Evolutionary conservation across 805 yeast species (phyloP), one percentile per base, ranked within the genome.

Genomic region (Lipomyces kockii): DNA sequence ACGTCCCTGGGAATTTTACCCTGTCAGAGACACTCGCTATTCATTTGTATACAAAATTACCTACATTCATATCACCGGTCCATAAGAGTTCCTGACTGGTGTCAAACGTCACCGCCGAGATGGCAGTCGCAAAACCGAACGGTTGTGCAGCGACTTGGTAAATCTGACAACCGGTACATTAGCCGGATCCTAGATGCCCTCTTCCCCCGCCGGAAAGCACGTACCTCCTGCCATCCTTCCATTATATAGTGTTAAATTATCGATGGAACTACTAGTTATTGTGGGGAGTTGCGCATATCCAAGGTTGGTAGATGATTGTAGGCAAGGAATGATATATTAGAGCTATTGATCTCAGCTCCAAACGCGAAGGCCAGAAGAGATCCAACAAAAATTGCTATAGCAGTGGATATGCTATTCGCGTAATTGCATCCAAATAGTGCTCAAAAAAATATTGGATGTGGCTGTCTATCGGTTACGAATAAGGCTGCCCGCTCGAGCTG

Each of bases 11-110:
- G 6, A 11, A 22, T 17, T n/a, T n/a, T 43, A n/a, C 22, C 2
- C n/a, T 7, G 49, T 43, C 49, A 43, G 49, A 17, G 11, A 43
- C 22, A 43, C 22, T 43, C 20, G 6, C 27, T 39, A 2, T 29
- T 29, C 9, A 20, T 8, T 20, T 17, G 35, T 22, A 12, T 12
- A n/a, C 9, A 9, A 2, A 32, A 20, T 25, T 43, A 55, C 93
- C 90, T 51, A 80, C 82, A 1, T 80, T 72, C 46, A 85, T 77
- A 75, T 91, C 95, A 20, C 97, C 97, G 0, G 88, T 83, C 98
- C 98, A 94, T 1, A 93, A 76, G 57, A 95, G 80, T 72, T 93
- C 95, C 67, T 87, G 85, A n/a, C 83, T 79, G 49, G 83, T 83
- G 78, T 93, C 97, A 76, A 92, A 92, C 2, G 78, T 77, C 7